phyloP scores from a whole-genome alignment of 148 eudicot species.

The Rhododendron ferrugineum region DNA sequence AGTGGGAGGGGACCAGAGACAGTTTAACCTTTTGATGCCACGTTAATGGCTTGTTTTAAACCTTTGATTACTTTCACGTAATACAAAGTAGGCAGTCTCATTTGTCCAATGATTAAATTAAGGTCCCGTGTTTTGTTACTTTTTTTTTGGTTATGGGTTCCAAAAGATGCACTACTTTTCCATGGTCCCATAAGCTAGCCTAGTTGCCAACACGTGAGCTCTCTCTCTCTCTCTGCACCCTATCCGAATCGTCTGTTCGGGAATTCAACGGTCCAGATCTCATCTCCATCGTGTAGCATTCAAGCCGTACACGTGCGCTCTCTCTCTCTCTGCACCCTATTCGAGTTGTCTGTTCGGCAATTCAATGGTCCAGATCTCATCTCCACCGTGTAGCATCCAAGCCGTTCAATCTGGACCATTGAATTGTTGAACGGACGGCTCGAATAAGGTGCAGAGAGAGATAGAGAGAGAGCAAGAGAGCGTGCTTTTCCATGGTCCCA shows the following conservation, averaged over 20 bases:
- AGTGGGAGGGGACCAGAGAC: slow-evolving; percentile 17
- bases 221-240: not conserved
- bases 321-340: not conserved
- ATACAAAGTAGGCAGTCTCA: not conserved
- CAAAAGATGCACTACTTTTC: not conserved
- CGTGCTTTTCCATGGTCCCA: not conserved
- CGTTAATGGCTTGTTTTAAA: slow-evolving; percentile 5
- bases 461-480: too few species aligned
- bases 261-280: too few species aligned
- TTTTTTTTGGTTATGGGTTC: not conserved
- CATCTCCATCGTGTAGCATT: too few species aligned
- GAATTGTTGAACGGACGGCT: too few species aligned
- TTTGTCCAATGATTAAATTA: not conserved
- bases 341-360: too few species aligned
- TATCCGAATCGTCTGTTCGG: too few species aligned
- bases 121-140: not conserved
- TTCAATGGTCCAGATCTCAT: too few species aligned
- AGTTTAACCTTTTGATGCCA: slow-evolving; percentile 10
- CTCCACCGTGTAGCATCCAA: too few species aligned
- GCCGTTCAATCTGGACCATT: too few species aligned
- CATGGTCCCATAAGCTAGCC: not conserved
- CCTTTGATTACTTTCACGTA: not conserved
- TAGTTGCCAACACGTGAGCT: not conserved
- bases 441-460: too few species aligned
- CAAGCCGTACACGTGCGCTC: not conserved